phyloP scores from a whole-genome alignment of 306 rosid genomes.

The Hippophae rhamnoides region DNA sequence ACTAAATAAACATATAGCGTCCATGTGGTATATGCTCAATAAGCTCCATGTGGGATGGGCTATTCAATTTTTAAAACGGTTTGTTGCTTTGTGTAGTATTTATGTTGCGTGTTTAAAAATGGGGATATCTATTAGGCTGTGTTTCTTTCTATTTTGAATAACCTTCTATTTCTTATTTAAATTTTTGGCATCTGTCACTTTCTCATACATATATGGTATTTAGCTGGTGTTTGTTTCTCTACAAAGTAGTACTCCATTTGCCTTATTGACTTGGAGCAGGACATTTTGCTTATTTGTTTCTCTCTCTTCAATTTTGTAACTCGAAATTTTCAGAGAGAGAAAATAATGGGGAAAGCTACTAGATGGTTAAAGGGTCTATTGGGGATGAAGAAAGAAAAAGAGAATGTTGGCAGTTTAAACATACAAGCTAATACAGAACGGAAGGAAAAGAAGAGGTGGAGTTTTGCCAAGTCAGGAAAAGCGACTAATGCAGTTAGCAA shows the following conservation, averaged over 20 bases:
- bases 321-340: slow-evolving; percentile 11
- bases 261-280: slow-evolving; percentile 3
- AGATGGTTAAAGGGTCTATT: slow-evolving; percentile 81
- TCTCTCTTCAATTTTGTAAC: slow-evolving; percentile 12
- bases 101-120: not conserved
- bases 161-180: not conserved
- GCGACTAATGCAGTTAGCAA: slow-evolving; percentile 20
- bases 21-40: slow-evolving; percentile 24
- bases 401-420: slow-evolving; percentile 28
- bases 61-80: not conserved
- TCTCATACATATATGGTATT: slow-evolving; percentile 4
- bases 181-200: not conserved
- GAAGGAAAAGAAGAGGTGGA: slow-evolving; percentile 76
- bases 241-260: slow-evolving; percentile 6
- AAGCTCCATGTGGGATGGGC: slow-evolving; percentile 23
- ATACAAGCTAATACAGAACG: slow-evolving; percentile 19
- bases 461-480: slow-evolving; percentile 64
- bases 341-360: slow-evolving; percentile 46
- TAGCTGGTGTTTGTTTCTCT: slow-evolving; percentile 14
- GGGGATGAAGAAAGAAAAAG: slow-evolving; percentile 77
- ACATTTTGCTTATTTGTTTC: not conserved
- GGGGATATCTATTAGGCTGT: slow-evolving; percentile 1
- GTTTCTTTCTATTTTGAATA: not conserved
- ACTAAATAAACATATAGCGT: too few species aligned
- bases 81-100: slow-evolving; percentile 12